Percentiles rank a stretch among this genome's conserved stretches.
These are phyloP conservation scores for Aureobasidium sp. DNA, from an alignment of 2,329 filamentous ascomycete genomes.

Conservation along the genomic window DNA sequence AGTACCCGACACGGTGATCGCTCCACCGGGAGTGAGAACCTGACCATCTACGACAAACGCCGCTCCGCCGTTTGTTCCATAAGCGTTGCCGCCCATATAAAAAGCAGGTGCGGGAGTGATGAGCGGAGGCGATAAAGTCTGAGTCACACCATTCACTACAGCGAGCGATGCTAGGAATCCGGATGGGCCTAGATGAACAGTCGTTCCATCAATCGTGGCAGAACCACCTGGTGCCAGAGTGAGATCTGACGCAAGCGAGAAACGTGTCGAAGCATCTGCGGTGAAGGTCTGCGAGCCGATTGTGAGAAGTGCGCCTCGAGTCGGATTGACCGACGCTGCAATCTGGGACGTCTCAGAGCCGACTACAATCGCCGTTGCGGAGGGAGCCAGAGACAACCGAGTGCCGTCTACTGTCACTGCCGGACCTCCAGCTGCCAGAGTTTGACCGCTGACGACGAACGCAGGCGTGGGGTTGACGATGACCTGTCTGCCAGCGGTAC, in stretches of 20 bases:
- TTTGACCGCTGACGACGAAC: slow-evolving; percentile 26
- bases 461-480: slow-evolving; percentile 25
- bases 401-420: slow-evolving; percentile 30
- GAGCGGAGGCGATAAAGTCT: slow-evolving; percentile 22
- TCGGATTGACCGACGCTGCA: slow-evolving; percentile 19
- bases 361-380: slow-evolving; percentile 27
- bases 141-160: slow-evolving; percentile 31
- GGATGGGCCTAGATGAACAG: slow-evolving; percentile 31
- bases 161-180: slow-evolving; percentile 25
- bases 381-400: slow-evolving; percentile 23
- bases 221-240: slow-evolving; percentile 29
- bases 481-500: slow-evolving; percentile 12
- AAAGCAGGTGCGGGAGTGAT: slow-evolving; percentile 23
- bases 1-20: slow-evolving; percentile 17
- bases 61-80: slow-evolving; percentile 23
- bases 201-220: slow-evolving; percentile 29
- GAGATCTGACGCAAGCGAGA: slow-evolving; percentile 31
- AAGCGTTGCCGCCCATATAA: slow-evolving; percentile 21
- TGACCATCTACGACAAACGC: slow-evolving; percentile 22
- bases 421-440: slow-evolving; percentile 26
- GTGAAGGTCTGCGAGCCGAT: slow-evolving; percentile 32
- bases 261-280: slow-evolving; percentile 38
- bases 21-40: slow-evolving; percentile 18
- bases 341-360: slow-evolving; percentile 18
- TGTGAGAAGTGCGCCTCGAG: slow-evolving; percentile 22